Percentiles rank a stretch among this genome's conserved stretches.
These are phyloP conservation scores for Mucor lusitanicus DNA, from an alignment of 371 early-diverging fungal genomes.

Conservation along the genomic window DNA sequence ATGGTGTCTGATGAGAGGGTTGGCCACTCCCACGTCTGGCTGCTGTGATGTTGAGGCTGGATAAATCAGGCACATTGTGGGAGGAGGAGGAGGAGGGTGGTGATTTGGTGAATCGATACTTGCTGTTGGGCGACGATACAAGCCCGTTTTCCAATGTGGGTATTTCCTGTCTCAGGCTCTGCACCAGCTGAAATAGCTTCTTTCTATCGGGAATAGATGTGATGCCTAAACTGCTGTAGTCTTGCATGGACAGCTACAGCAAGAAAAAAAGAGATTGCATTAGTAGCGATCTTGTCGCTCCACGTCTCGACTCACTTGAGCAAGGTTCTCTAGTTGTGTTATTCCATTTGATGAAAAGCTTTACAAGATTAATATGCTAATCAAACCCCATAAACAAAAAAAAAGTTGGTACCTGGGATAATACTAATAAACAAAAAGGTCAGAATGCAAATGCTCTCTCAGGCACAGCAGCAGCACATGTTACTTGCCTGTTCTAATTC, in stretches of 20 bases:
- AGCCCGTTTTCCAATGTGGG: slow-evolving; percentile 37
- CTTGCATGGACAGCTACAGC: slow-evolving; percentile 74
- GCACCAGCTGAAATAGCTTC: slow-evolving; percentile 65
- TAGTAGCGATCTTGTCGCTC: not conserved
- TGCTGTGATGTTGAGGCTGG: not conserved
- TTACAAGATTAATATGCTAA: not conserved
- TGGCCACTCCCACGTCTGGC: slow-evolving; percentile 17
- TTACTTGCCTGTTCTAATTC: slow-evolving; percentile 44
- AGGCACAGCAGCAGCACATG: not conserved
- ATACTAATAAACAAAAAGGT: slow-evolving; percentile 13
- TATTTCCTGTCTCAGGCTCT: slow-evolving; percentile 32
- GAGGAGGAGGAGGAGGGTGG: not conserved
- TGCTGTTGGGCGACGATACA: slow-evolving; percentile 15
- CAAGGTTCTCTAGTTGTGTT: slow-evolving; percentile 52
- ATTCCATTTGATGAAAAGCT: slow-evolving; percentile 59
- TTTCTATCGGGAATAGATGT: slow-evolving; percentile 76
- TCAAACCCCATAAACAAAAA: slow-evolving; percentile 3
- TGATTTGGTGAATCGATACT: slow-evolving; percentile 9
- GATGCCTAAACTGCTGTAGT: slow-evolving; percentile 73
- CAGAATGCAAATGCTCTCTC: not conserved
- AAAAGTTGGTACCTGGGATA: slow-evolving; percentile 22
- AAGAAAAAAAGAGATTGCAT: too few species aligned
- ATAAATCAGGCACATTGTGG: not conserved
- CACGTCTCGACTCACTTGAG: slow-evolving; percentile 41
- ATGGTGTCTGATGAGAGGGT: not conserved